phyloP scores from a whole-genome alignment of 2,329 filamentous ascomycete species.

The Aspergillus nomiae region DNA sequence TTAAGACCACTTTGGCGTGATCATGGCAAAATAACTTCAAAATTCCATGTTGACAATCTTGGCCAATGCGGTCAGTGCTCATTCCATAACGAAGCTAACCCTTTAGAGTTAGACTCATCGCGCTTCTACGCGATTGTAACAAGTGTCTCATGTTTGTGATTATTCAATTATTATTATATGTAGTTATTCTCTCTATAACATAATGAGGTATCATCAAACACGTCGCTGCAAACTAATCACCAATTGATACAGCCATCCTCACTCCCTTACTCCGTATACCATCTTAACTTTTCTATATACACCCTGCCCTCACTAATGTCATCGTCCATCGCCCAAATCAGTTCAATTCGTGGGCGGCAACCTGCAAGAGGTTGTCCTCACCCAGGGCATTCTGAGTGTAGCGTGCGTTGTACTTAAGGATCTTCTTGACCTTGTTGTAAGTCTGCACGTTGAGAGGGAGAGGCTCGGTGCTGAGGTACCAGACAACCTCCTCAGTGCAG shows the following conservation, averaged over 20 bases:
- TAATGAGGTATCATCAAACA: not conserved
- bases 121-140: no score
- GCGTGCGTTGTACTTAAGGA: conserved; percentile 60
- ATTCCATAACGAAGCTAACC: no score
- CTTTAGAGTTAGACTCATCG: no score
- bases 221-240: not conserved
- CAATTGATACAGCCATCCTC: not conserved
- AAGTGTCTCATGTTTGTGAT: no score
- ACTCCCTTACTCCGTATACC: not conserved
- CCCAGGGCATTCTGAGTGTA: conserved; percentile 56
- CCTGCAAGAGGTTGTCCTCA: conserved; percentile 45
- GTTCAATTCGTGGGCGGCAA: not conserved
- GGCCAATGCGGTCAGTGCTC: no score
- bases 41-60: no score
- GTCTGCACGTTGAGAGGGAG: conserved; percentile 52
- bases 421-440: conserved; percentile 54
- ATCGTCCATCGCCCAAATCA: not conserved
- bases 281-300: no score
- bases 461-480: conserved; percentile 48
- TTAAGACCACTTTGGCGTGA: no score
- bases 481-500: conserved; percentile 56
- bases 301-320: not conserved
- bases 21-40: no score
- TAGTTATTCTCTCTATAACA: not conserved
- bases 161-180: no score